These are phyloP conservation scores for Astrephomene gubernaculifera DNA, from an alignment of 139 green algal genomes.

Conservation along the genomic window DNA sequence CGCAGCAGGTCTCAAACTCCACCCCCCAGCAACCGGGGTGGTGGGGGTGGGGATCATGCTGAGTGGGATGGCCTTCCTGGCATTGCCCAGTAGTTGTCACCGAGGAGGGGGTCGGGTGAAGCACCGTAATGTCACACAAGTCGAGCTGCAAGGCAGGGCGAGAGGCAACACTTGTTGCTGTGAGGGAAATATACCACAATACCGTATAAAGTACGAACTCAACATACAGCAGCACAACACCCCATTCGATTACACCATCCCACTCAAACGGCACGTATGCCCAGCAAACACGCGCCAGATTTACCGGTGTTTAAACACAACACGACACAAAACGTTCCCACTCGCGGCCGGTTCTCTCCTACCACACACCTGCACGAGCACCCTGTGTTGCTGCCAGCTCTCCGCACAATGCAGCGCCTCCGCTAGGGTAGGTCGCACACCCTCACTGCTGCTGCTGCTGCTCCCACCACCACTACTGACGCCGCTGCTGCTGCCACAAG, in stretches of 20 bases:
- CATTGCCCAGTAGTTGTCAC: no score
- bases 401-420: background rate
- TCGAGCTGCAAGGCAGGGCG: no score
- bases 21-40: background rate
- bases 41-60: no score
- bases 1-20: background rate
- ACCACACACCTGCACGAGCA: constrained; percentile 5
- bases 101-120: no score
- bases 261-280: background rate
- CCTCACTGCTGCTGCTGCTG: background rate
- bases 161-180: no score
- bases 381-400: background rate
- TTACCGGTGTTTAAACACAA: no score
- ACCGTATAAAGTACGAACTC: no score
- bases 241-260: background rate
- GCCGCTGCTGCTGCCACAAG: background rate
- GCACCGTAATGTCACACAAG: no score
- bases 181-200: no score
- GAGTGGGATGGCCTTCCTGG: no score
- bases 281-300: background rate
- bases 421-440: background rate
- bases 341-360: background rate
- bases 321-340: background rate
- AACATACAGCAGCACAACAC: background rate
- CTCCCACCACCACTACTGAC: background rate